Conservation (phyloP, 106 monocot species). For the Dendrobium huoshanense region DNA sequence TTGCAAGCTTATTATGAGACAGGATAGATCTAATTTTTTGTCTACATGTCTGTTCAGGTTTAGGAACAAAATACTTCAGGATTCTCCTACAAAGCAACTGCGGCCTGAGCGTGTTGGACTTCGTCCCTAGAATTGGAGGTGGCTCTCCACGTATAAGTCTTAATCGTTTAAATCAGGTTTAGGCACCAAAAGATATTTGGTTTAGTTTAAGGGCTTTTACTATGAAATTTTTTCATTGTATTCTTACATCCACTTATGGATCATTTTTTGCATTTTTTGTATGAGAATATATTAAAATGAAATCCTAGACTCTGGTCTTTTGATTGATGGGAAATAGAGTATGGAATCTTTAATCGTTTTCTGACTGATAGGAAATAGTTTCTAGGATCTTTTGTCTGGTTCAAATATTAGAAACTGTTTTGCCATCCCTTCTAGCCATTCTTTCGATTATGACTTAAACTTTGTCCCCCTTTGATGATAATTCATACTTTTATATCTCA, state of each 20-base stretch:
- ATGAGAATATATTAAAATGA: too few species aligned
- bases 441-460: too few species aligned
- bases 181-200: background rate
- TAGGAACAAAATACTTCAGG: constrained; percentile 79
- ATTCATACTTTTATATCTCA: too few species aligned
- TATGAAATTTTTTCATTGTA: background rate
- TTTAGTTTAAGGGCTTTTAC: background rate
- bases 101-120: constrained; percentile 88
- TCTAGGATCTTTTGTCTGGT: too few species aligned
- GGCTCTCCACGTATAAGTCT: constrained; percentile 55
- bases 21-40: background rate
- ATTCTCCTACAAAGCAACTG: constrained; percentile 88
- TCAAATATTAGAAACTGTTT: too few species aligned
- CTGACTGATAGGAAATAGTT: too few species aligned
- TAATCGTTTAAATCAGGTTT: constrained; percentile 95
- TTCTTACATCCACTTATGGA: background rate
- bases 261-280: background rate
- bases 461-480: too few species aligned
- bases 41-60: constrained; percentile 31
- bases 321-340: too few species aligned
- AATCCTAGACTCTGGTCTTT: too few species aligned
- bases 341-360: too few species aligned
- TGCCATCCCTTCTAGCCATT: too few species aligned
- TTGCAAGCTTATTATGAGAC: background rate
- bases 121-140: constrained; percentile 38